Base-by-base conservation (phyloP, 2,329 filamentous ascomycete species). In the Paraconiothyrium brasiliense region DNA sequence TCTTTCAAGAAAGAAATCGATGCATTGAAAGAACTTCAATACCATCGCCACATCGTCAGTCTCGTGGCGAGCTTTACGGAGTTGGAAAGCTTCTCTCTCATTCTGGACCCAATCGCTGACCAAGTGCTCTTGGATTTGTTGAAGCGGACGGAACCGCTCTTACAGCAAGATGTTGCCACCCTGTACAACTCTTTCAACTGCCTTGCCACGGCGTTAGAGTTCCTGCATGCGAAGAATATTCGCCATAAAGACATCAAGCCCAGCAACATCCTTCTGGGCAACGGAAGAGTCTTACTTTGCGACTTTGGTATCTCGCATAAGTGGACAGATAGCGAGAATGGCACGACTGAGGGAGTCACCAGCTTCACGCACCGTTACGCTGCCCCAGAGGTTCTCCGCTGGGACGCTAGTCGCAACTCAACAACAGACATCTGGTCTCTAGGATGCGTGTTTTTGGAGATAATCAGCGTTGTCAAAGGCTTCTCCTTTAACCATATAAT, bases 91-190 rank as follows among this genome's bases (percentile, higher is more conserved):
- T 68, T 68, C 55, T 65, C 62, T 2, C 62, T 68, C 47, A 67
- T 65, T 49, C 59, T 71, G 10, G 55, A 62, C 13, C 69, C 43
- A 62, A 63, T 68, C 3, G 66, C 68, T n/a, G 52, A 67, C n/a
- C 61, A 70, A 16, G 55, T 73, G 22, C 50, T 74, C 6, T 64
- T 55, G 44, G 63, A 32, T 4, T 32, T 74, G 13, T 61, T 74
- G 10, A 48, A 63, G 13, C 58, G 37, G 35, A 57, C 59, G 3
- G 27, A 62, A 14, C 63, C 58, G 4, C 57, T 67, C 9, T 39
- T 57, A 10, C 30, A 30, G 3, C 10, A 20, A 22, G 57, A 60
- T 14, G 7, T 58, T n/a, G 20, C 24, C 8, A 51, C 47, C 20
- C 35, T 58, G 22, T 35, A 24, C n/a, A 24, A 16, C 32, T 47